phyloP scores from a whole-genome alignment of 148 eudicot species.

The Nepenthes mirabilis region DNA sequence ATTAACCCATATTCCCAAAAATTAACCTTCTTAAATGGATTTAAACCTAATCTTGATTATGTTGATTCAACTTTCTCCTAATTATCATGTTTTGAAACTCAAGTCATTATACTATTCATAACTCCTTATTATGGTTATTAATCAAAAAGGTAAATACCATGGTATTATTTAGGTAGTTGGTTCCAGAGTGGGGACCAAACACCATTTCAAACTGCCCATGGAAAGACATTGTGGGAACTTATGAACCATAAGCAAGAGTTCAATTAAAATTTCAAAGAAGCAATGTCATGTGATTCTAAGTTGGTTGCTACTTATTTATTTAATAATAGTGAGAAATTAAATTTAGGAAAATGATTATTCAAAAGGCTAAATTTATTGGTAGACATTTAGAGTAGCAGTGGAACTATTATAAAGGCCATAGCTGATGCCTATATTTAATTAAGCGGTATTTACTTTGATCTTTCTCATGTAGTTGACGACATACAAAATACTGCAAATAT shows the following conservation, averaged over 20 bases:
- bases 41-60: no score
- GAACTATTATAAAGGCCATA: constrained; percentile 5
- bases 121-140: constrained; percentile 10
- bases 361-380: constrained; percentile 9
- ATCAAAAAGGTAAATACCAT: constrained; percentile 10
- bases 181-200: constrained; percentile 8
- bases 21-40: no score
- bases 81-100: no score
- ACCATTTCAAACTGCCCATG: constrained; percentile 15
- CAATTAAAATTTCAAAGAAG: constrained; percentile 10
- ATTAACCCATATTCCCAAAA: no score
- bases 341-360: not conserved
- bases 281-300: constrained; percentile 26
- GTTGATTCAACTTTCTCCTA: no score
- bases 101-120: no score
- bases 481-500: constrained; percentile 3
- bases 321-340: not conserved
- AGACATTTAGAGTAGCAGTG: constrained; percentile 14
- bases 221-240: constrained; percentile 14
- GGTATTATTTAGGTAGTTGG: constrained; percentile 15
- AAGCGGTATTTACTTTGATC: constrained; percentile 9
- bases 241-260: constrained; percentile 2
- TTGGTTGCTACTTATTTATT: constrained; percentile 7
- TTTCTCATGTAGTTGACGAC: constrained; percentile 16
- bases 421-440: constrained; percentile 1